A percentile compares a stretch with the other conserved stretches of the same genome.
Evolutionary conservation across 2,329 filamentous ascomycete species (phyloP).

Genomic region (Fusarium gaditjirri): DNA sequence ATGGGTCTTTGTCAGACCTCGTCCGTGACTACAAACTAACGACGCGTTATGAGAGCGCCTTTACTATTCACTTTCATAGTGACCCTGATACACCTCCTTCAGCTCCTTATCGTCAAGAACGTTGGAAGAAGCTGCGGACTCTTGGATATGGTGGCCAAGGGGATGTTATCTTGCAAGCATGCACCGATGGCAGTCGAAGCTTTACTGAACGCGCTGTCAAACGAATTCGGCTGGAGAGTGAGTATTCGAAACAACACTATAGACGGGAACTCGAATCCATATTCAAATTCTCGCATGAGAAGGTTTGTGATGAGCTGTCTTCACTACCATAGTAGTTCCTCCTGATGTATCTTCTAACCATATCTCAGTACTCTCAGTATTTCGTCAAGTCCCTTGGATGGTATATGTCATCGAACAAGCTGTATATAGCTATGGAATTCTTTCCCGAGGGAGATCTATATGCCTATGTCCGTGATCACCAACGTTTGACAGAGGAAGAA

Average conservation of each 20-base stretch:
- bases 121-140: background rate
- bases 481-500: background rate
- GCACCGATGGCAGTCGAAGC: background rate
- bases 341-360: no score
- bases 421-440: background rate
- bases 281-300: background rate
- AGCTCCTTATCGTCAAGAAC: background rate
- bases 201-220: background rate
- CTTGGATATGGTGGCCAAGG: background rate
- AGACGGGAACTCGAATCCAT: background rate
- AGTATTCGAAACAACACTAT: background rate
- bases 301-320: no score
- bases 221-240: background rate
- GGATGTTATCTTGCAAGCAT: background rate
- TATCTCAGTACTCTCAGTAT: background rate
- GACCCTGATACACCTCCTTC: background rate
- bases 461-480: rapidly evolving
- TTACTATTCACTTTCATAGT: background rate
- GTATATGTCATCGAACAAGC: background rate
- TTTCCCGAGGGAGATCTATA: background rate
- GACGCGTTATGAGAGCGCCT: background rate
- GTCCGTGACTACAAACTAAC: background rate
- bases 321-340: no score
- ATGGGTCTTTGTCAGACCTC: background rate
- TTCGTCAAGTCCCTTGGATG: background rate